phyloP scores from a whole-genome alignment of 1,284 basidiomycete species.

The Cutaneotrichosporon daszewskae region DNA sequence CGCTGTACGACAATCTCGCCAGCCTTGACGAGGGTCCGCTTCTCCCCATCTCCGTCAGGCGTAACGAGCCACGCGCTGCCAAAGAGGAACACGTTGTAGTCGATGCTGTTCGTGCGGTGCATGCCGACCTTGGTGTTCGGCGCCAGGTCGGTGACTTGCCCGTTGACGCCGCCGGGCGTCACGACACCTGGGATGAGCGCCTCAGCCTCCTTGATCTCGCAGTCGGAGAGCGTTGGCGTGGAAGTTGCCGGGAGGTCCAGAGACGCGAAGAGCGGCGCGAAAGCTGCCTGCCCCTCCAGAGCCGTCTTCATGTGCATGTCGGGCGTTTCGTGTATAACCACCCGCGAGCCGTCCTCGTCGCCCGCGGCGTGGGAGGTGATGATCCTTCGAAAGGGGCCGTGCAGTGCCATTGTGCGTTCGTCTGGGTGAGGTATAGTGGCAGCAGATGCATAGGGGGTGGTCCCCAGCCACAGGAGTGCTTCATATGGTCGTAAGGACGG shows the following conservation, averaged over 20 bases:
- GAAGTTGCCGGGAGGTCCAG: slow-evolving; percentile 23
- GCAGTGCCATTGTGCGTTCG: not conserved
- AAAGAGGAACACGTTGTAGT: slow-evolving; percentile 39
- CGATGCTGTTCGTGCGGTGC: slow-evolving; percentile 41
- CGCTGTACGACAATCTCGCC: slow-evolving; percentile 44
- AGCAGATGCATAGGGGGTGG: too few species aligned
- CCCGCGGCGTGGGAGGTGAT: slow-evolving; percentile 31
- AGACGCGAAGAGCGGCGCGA: slow-evolving; percentile 33
- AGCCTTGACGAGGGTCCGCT: slow-evolving; percentile 28
- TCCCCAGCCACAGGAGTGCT: too few species aligned
- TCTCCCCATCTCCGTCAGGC: slow-evolving; percentile 22
- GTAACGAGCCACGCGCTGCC: slow-evolving; percentile 34
- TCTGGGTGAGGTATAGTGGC: too few species aligned
- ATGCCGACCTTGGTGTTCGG: slow-evolving; percentile 31
- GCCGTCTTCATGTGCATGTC: slow-evolving; percentile 20
- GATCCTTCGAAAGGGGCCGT: slow-evolving; percentile 28
- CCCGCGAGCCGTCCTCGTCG: slow-evolving; percentile 23
- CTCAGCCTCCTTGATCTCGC: slow-evolving; percentile 18
- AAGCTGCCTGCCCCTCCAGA: slow-evolving; percentile 24
- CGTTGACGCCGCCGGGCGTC: slow-evolving; percentile 33
- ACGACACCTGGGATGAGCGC: slow-evolving; percentile 24
- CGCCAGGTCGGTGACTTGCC: slow-evolving; percentile 38
- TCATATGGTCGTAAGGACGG: too few species aligned
- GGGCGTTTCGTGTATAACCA: slow-evolving; percentile 20
- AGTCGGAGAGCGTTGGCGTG: slow-evolving; percentile 18